Evolutionary conservation across 768 basidiomycete species (phyloP).

Genomic region (Tephrocybe sp.): DNA sequence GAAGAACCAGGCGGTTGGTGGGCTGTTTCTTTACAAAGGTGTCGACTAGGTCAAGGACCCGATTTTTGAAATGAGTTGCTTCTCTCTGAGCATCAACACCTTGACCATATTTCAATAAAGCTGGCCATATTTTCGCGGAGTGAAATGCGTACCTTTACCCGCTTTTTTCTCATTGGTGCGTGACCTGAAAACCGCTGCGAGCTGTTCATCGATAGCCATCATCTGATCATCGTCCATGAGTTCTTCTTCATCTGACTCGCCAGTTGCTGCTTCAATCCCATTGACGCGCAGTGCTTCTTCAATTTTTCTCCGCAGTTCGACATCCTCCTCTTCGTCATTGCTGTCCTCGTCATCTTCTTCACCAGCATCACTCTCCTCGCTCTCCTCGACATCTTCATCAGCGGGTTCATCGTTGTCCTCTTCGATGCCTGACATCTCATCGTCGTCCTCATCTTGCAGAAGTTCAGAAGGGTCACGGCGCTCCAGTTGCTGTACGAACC

Average conservation of each 20-base stretch:
- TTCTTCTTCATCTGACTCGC: constrained; percentile 61
- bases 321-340: constrained; percentile 50
- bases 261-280: constrained; percentile 53
- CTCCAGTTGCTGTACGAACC: constrained; percentile 74
- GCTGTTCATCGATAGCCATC: constrained; percentile 92
- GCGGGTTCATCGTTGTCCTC: constrained; percentile 37
- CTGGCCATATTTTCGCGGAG: not conserved
- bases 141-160: constrained; percentile 53
- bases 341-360: constrained; percentile 31
- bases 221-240: constrained; percentile 97
- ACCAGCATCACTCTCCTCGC: constrained; percentile 30
- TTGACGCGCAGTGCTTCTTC: constrained; percentile 59
- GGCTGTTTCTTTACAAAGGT: constrained; percentile 77
- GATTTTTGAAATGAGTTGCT: constrained; percentile 94
- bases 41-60: constrained; percentile 93
- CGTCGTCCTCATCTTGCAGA: constrained; percentile 43
- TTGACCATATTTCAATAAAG: constrained; percentile 20
- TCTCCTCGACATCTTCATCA: constrained; percentile 30
- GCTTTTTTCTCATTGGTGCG: constrained; percentile 57
- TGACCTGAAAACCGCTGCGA: constrained; percentile 82
- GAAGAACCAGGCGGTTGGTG: constrained; percentile 64
- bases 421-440: constrained; percentile 40
- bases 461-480: constrained; percentile 59
- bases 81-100: constrained; percentile 75
- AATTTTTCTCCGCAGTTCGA: constrained; percentile 66